Evolutionary conservation across 2,329 filamentous ascomycete genomes (phyloP).

Genomic region (Alternaria brassicicola): DNA sequence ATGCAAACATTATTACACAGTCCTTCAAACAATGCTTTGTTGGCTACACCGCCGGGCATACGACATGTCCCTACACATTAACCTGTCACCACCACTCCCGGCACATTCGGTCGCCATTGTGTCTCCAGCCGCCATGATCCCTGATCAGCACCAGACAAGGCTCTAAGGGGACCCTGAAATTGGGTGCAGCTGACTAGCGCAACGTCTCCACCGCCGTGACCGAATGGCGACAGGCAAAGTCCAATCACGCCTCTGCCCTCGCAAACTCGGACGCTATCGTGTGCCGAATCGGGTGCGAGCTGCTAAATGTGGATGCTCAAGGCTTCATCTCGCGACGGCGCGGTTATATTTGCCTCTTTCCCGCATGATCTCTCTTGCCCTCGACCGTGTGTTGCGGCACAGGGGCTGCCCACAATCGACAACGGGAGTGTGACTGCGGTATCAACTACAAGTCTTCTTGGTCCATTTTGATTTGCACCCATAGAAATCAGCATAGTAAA

Average conservation of each 20-base stretch:
- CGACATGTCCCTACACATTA: not conserved
- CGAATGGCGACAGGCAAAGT: not conserved
- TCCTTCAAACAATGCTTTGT: not conserved
- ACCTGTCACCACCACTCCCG: not conserved
- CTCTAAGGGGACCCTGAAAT: slow-evolving; percentile 9
- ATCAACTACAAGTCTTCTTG: not conserved
- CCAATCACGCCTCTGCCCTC: slow-evolving; percentile 4
- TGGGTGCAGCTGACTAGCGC: slow-evolving; percentile 7
- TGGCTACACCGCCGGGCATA: not conserved
- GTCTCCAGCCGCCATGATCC: slow-evolving; percentile 7
- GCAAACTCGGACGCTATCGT: not conserved
- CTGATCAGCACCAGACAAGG: not conserved
- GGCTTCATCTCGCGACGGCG: not conserved
- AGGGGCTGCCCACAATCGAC: not conserved
- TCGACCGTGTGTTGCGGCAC: not conserved
- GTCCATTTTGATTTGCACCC: not conserved
- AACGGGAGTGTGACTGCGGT: not conserved
- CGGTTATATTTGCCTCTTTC: not conserved
- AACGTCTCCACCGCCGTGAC: not conserved
- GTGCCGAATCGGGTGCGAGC: not conserved
- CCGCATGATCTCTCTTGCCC: not conserved
- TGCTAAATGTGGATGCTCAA: not conserved
- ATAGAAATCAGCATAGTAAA: no score
- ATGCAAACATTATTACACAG: not conserved
- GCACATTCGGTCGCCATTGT: not conserved